These are phyloP conservation scores for Ceraceosorus guamensis DNA, from an alignment of 1,284 basidiomycete species.

Conservation along the genomic window DNA sequence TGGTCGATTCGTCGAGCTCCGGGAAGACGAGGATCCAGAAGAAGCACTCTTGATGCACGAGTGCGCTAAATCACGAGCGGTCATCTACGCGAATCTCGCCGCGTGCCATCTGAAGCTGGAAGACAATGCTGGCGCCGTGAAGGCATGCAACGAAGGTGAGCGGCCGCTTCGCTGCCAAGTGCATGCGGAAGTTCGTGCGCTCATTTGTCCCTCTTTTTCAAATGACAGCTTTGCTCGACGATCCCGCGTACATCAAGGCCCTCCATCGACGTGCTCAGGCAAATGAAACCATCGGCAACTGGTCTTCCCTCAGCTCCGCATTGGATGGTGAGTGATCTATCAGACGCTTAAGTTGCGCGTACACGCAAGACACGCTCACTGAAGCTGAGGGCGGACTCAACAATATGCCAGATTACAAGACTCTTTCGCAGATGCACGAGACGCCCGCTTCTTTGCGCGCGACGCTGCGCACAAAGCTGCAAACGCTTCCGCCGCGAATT, in stretches of 20 bases:
- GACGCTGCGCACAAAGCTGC: conserved; percentile 10
- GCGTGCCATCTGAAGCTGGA: conserved; percentile 66
- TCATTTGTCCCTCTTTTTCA: too few species aligned
- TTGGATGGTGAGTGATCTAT: conserved; percentile 65
- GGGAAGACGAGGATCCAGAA: conserved; percentile 14
- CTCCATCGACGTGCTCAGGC: conserved; percentile 76
- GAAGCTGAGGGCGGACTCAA: not conserved
- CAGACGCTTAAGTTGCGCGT: not conserved
- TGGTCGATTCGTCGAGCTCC: not conserved
- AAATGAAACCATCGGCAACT: conserved; percentile 71
- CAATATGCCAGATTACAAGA: conserved; percentile 54
- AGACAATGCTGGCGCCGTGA: conserved; percentile 59
- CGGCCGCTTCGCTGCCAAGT: too few species aligned
- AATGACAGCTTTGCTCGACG: conserved; percentile 75
- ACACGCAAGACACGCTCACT: not conserved
- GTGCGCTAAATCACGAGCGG: not conserved
- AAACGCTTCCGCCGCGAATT: conserved; percentile 56
- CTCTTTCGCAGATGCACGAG: conserved; percentile 61
- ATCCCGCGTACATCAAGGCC: conserved; percentile 77
- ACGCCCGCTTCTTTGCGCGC: conserved; percentile 55
- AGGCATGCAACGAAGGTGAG: conserved; percentile 66
- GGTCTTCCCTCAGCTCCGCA: conserved; percentile 71
- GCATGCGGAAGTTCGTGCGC: too few species aligned
- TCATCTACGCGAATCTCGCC: conserved; percentile 67
- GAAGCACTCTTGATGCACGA: conserved; percentile 1